These are phyloP conservation scores for Sphenostylis stenocarpa DNA, from an alignment of 306 rosid species.

Conservation along the genomic window DNA sequence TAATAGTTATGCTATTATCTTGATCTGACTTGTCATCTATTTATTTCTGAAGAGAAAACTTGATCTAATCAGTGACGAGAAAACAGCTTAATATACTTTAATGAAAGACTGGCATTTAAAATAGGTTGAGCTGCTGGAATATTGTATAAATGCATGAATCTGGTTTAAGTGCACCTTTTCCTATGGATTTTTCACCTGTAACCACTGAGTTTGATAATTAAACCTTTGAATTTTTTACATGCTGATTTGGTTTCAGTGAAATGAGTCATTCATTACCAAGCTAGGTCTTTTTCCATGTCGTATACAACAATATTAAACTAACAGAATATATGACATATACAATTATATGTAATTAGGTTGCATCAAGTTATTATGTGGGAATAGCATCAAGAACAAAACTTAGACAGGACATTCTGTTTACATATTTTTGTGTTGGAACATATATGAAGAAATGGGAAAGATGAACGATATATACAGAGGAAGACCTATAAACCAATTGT, in stretches of 20 bases:
- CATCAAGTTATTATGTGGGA: neutral
- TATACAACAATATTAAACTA: neutral
- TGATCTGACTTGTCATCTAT: neutral
- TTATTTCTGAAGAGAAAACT: neutral
- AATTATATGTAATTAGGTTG: neutral
- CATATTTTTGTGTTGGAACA: neutral
- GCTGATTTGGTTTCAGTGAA: neutral
- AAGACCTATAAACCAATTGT: too few relatives aligned
- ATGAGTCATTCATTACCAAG: neutral
- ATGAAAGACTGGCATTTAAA: constrained; percentile 11
- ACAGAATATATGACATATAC: neutral
- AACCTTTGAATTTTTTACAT: neutral
- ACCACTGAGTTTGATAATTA: neutral
- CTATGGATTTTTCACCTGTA: neutral
- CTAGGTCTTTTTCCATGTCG: constrained; percentile 1
- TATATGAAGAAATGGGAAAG: too few relatives aligned
- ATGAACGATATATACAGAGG: too few relatives aligned
- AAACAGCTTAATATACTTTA: neutral
- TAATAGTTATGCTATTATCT: neutral
- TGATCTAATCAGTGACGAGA: neutral
- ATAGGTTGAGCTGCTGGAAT: neutral
- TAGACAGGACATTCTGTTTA: neutral
- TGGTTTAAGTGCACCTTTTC: neutral
- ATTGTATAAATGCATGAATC: constrained; percentile 6
- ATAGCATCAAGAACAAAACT: neutral